These are phyloP conservation scores for grape (Vitis vinifera) DNA, from an alignment of 164 flowering plant species.

Conservation along the genomic window DNA sequence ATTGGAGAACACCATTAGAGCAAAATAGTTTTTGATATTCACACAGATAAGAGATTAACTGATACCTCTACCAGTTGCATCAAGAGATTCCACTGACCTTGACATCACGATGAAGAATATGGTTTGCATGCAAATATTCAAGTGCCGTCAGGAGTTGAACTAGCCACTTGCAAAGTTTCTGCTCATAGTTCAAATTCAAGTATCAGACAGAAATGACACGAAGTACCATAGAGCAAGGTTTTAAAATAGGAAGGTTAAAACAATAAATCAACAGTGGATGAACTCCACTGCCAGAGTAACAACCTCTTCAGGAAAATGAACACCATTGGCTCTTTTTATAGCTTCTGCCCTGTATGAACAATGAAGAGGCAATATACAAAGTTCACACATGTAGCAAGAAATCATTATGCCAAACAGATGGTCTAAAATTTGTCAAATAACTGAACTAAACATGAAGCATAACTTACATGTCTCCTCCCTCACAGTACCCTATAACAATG, in stretches of 20 bases:
- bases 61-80: constrained; percentile 2
- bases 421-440: constrained; percentile 1
- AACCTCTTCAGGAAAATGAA: constrained; percentile 88
- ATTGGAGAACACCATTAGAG: constrained; percentile 29
- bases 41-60: background rate
- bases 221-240: background rate
- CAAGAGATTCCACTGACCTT: constrained; percentile 63
- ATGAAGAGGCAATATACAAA: constrained; percentile 4
- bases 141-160: constrained; percentile 96
- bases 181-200: background rate
- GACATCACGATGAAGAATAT: constrained; percentile 98
- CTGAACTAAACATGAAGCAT: constrained; percentile 8
- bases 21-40: constrained; percentile 9
- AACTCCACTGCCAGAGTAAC: background rate
- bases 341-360: constrained; percentile 70
- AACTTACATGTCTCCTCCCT: constrained; percentile 96
- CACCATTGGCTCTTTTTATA: constrained; percentile 74
- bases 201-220: background rate
- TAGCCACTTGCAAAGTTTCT: constrained; percentile 90
- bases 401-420: constrained; percentile 1
- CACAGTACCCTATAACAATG: constrained; percentile 91
- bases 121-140: constrained; percentile 87
- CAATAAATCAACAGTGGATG: background rate
- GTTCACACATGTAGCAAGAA: background rate
- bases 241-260: background rate